Evolutionary conservation across 495 filamentous ascomycete genomes (phyloP), one percentile per base, ranked within the genome.

Genomic region (Lophiotrema nucula): DNA sequence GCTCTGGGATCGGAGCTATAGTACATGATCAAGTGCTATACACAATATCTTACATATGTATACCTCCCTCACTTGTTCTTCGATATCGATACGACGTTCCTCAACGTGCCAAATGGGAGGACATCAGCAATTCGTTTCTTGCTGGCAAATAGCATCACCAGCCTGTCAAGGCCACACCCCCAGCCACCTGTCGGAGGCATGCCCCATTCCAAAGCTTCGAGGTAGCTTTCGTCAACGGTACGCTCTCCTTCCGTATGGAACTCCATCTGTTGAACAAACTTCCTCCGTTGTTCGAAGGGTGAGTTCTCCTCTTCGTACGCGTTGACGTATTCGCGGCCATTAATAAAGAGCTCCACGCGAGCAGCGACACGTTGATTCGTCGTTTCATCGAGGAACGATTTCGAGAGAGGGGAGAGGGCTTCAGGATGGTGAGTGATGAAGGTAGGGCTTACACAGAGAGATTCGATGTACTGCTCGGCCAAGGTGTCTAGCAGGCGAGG

Each of bases 261-360:
- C 24, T 72, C 69, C 2, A 81, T 56, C 65, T 88, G 86, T 55
- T 81, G 76, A 53, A 78, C 71, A 51, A 98, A 92, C 70, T 97
- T 98, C 48, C 83, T 77, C 21, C 89, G 78, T 71, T 98, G 93
- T 56, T 87, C 88, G 25, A 84, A 84, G 0, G 93, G 95, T 41
- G 88, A 88, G 72, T 97, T 98, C 73, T 98, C 93, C 74, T 98
- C 93, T 73, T 98, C 93, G 75, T 98, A 98, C 66, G 88, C 89
- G 70, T 98, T 98, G 8, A 92, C 88, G 27, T 95, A 73, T 66
- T 98, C 93, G 42, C 79, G 78, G 13, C 86, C 84, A 37, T 79
- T 69, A 66, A 96, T 81, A 73, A 97, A 97, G 33, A 98, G 83
- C 70, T 98, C 93, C 2, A 86, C 88, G 37, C 93, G 85, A 2